phyloP scores from a whole-genome alignment of 2,329 filamentous ascomycete species.

The Colletotrichum spinosum region DNA sequence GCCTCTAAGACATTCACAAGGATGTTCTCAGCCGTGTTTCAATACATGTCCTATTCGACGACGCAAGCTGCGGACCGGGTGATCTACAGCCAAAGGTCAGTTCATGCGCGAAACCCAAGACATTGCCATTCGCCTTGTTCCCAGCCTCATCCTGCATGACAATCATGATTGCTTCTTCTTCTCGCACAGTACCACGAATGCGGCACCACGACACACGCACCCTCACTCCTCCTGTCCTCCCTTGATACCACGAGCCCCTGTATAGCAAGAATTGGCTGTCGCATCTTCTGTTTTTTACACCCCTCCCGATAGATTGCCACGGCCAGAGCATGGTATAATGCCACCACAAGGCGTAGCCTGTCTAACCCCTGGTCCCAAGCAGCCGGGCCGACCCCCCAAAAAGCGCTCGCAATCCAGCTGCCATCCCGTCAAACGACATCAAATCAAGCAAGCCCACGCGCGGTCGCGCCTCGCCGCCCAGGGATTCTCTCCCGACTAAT shows the following conservation, averaged over 20 bases:
- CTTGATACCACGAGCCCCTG: neutral
- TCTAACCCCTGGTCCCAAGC: conserved; percentile 8
- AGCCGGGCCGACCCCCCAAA: neutral
- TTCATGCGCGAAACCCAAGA: conserved; percentile 15
- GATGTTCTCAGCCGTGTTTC: conserved; percentile 33
- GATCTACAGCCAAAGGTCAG: conserved; percentile 20
- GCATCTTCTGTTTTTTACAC: neutral
- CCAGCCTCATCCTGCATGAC: conserved; percentile 11
- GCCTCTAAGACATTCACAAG: conserved; percentile 8
- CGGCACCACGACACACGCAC: neutral
- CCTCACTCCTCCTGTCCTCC: neutral
- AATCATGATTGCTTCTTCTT: conserved; percentile 7
- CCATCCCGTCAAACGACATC: conserved; percentile 1
- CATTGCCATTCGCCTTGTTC: conserved; percentile 14
- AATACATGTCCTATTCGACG: conserved; percentile 11
- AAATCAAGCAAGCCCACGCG: conserved; percentile 6
- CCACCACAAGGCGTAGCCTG: conserved; percentile 2
- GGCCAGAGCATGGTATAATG: neutral
- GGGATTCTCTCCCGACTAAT: neutral
- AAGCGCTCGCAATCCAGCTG: neutral
- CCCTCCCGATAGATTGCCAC: neutral
- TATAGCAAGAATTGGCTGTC: neutral
- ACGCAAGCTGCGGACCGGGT: neutral
- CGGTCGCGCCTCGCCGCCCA: conserved; percentile 4
- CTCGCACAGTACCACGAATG: neutral